A percentile compares a stretch with the other conserved stretches of the same genome.
Evolutionary conservation across 768 basidiomycete genomes (phyloP).

Genomic region (Panaeolus cyanescens): DNA sequence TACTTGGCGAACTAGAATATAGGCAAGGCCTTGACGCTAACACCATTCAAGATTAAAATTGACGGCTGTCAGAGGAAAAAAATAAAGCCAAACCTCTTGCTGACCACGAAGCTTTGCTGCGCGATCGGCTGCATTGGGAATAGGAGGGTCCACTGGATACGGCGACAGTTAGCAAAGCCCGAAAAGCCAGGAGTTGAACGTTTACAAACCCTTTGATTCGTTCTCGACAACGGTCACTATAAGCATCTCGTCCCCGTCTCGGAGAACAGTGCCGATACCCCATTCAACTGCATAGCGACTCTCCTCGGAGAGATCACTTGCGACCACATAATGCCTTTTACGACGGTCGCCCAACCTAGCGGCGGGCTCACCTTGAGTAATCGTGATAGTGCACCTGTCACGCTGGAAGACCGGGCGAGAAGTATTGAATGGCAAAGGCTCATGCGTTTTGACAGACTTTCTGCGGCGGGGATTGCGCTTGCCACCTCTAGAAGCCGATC

Average conservation of each 20-base stretch:
- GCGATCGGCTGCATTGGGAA: constrained; percentile 74
- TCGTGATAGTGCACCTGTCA: constrained; percentile 87
- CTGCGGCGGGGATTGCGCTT: constrained; percentile 53
- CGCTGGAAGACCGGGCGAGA: constrained; percentile 85
- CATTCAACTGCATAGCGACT: constrained; percentile 95
- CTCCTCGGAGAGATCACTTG: constrained; percentile 95
- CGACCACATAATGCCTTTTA: constrained; percentile 79
- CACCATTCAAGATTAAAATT: not conserved
- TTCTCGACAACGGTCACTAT: constrained; percentile 92
- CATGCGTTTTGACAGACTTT: constrained; percentile 64
- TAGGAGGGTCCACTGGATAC: constrained; percentile 60
- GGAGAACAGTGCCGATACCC: constrained; percentile 94
- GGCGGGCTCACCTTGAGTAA: constrained; percentile 84
- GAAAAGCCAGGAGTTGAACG: not conserved
- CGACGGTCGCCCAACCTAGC: constrained; percentile 53
- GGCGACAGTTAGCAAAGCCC: constrained; percentile 7
- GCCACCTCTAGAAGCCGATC: constrained; percentile 32
- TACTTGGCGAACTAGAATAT: constrained; percentile 87
- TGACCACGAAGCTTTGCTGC: constrained; percentile 82
- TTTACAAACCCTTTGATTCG: constrained; percentile 75
- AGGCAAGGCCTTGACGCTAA: constrained; percentile 86
- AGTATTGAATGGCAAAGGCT: constrained; percentile 65
- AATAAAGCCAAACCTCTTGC: constrained; percentile 67
- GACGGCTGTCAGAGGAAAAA: not conserved
- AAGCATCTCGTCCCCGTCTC: constrained; percentile 94